A percentile compares a stretch with the other conserved stretches of the same genome.
Evolutionary conservation across 495 filamentous ascomycete genomes (phyloP).

Genomic region (Hypoxylon perforatum): DNA sequence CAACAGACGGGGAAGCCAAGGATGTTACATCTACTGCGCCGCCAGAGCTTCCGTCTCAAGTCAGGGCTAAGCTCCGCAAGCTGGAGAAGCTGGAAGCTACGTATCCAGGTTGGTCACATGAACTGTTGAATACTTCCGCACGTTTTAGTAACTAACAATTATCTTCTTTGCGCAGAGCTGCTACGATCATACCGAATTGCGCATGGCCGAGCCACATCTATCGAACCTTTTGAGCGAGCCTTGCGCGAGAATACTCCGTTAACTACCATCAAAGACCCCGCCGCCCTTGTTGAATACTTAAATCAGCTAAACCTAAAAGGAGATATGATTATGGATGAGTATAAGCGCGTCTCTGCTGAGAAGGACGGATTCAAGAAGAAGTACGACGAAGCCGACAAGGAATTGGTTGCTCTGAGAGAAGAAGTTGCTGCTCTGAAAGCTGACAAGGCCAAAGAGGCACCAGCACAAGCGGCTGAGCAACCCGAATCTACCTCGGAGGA

Average conservation of each 20-base stretch:
- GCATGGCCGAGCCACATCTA: conserved; percentile 82
- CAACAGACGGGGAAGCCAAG: conserved; percentile 19
- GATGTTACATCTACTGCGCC: conserved; percentile 40
- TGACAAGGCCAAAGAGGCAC: conserved; percentile 33
- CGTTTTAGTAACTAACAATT: conserved; percentile 11
- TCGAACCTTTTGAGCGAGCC: conserved; percentile 92
- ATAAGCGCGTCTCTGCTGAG: conserved; percentile 87
- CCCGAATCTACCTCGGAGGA: not conserved
- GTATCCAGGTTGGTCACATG: conserved; percentile 72
- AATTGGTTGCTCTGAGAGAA: conserved; percentile 63
- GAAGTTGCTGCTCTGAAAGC: conserved; percentile 49
- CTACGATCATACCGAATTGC: conserved; percentile 91
- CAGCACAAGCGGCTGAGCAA: conserved; percentile 14
- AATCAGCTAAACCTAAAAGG: conserved; percentile 85
- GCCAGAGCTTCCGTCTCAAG: conserved; percentile 77
- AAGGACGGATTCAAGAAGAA: conserved; percentile 83
- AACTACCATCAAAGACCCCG: conserved; percentile 85
- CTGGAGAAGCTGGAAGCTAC: conserved; percentile 87
- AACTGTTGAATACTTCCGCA: conserved; percentile 39
- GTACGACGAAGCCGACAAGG: conserved; percentile 74
- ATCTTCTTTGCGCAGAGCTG: conserved; percentile 67
- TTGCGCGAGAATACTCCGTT: conserved; percentile 92
- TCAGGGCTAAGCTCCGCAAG: conserved; percentile 76
- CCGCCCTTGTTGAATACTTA: conserved; percentile 91
- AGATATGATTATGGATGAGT: conserved; percentile 90